Percentiles rank a stretch among this genome's conserved stretches.
These are phyloP conservation scores for Penicillium sp. DNA, from an alignment of 2,329 filamentous ascomycete species.

Conservation along the genomic window DNA sequence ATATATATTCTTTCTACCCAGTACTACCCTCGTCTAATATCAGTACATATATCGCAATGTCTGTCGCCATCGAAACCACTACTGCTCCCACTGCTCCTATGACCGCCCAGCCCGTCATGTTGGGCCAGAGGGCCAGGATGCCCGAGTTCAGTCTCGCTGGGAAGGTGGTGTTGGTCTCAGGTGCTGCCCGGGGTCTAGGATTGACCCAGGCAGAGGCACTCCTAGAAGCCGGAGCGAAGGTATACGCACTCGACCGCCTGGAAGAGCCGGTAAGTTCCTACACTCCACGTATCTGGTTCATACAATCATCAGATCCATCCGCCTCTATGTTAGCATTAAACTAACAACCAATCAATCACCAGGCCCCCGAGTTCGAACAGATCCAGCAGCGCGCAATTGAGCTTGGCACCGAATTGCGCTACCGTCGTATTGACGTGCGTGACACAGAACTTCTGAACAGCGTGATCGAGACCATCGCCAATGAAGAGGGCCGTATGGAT, in stretches of 20 bases:
- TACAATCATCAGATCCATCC: too few relatives aligned
- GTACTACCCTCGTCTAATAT: constrained; percentile 9
- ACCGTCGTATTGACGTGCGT: constrained; percentile 77
- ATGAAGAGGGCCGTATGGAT: constrained; percentile 69
- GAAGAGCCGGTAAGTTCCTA: constrained; percentile 35
- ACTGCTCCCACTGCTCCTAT: constrained; percentile 26
- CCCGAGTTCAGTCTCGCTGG: constrained; percentile 73
- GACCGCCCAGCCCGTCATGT: constrained; percentile 25
- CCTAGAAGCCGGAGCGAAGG: constrained; percentile 68
- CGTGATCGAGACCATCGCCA: constrained; percentile 66
- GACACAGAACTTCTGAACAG: constrained; percentile 66
- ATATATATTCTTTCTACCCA: neutral
- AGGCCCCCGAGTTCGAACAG: constrained; percentile 59
- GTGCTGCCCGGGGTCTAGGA: constrained; percentile 70
- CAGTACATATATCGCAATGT: constrained; percentile 24
- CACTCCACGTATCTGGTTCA: neutral
- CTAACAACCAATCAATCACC: neutral
- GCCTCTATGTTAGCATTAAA: neutral
- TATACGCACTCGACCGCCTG: constrained; percentile 46
- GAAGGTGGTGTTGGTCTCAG: constrained; percentile 69
- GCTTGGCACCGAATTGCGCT: constrained; percentile 66
- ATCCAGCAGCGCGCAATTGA: constrained; percentile 64
- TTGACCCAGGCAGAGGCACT: constrained; percentile 70
- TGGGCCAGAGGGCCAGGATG: constrained; percentile 45
- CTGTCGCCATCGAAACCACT: constrained; percentile 34